A percentile compares a stretch with the other conserved stretches of the same genome.
These are phyloP conservation scores for Aspergillus melleus DNA, from an alignment of 2,329 filamentous ascomycete species.

Conservation along the genomic window DNA sequence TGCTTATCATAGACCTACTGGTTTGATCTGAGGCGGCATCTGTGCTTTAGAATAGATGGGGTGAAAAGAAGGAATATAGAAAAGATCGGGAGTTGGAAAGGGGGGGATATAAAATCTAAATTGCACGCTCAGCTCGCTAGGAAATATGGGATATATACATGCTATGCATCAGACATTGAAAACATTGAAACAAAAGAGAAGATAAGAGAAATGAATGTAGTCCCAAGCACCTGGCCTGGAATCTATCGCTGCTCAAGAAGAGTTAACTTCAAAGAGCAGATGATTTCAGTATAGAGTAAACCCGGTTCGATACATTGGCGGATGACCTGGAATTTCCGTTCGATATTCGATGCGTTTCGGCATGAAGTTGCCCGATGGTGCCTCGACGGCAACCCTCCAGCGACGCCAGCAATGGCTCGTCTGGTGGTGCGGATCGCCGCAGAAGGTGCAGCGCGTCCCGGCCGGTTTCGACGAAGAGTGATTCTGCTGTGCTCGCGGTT, in stretches of 20 bases:
- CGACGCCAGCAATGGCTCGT: constrained; percentile 25
- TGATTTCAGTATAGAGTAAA: constrained; percentile 21
- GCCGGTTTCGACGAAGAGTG: constrained; percentile 1
- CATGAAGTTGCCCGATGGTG: constrained; percentile 22
- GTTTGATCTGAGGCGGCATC: constrained; percentile 14
- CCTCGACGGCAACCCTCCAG: constrained; percentile 25
- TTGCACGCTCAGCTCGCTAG: not conserved
- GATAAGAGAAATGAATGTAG: not conserved
- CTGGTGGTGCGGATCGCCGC: constrained; percentile 23
- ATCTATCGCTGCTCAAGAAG: not conserved
- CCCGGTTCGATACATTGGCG: constrained; percentile 25
- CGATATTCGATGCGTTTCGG: constrained; percentile 26
- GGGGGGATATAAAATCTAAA: not conserved
- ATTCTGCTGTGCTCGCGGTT: constrained; percentile 8
- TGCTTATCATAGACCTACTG: constrained; percentile 29
- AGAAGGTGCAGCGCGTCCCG: constrained; percentile 22
- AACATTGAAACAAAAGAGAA: not conserved
- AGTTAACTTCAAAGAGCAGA: not conserved
- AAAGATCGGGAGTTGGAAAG: not conserved
- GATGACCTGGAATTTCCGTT: constrained; percentile 20
- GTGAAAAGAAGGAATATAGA: no score
- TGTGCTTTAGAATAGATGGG: not conserved
- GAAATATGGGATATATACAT: not conserved
- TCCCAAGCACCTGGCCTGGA: not conserved
- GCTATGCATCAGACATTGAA: not conserved